Conservation (phyloP, 2,329 filamentous ascomycete species). For the Colletotrichum sp. region DNA sequence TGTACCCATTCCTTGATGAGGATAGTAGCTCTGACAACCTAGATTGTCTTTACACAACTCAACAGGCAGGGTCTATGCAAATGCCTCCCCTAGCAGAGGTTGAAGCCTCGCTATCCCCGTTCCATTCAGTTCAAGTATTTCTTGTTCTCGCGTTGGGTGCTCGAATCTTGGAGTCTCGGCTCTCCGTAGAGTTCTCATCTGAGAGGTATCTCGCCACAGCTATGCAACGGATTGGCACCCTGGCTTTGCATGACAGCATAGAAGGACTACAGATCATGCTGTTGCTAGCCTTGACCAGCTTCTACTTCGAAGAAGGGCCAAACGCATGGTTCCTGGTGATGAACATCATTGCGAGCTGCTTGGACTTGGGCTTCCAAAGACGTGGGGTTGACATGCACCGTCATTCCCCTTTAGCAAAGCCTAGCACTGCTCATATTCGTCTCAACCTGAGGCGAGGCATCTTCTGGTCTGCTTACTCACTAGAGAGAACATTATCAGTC, state of each 20-base stretch:
- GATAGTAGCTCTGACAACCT: conserved; percentile 37
- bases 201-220: conserved; percentile 55
- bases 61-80: not conserved
- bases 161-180: conserved; percentile 45
- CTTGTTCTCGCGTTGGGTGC: conserved; percentile 58
- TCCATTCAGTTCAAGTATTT: conserved; percentile 49
- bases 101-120: conserved; percentile 25
- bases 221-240: conserved; percentile 45
- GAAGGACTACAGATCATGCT: conserved; percentile 53
- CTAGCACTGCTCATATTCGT: conserved; percentile 40
- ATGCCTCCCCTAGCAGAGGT: conserved; percentile 10
- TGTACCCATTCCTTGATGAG: conserved; percentile 55
- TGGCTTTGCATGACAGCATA: conserved; percentile 52
- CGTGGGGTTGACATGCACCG: not conserved
- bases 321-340: conserved; percentile 61
- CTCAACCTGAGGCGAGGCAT: conserved; percentile 58
- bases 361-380: conserved; percentile 57
- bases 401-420: not conserved
- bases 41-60: conserved; percentile 35
- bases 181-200: conserved; percentile 47
- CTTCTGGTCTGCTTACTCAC: conserved; percentile 58
- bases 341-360: conserved; percentile 53
- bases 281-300: conserved; percentile 52
- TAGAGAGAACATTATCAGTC: conserved; percentile 56
- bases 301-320: conserved; percentile 51